phyloP scores from a whole-genome alignment of 192 early-diverging fungal genomes.

The Phlyctochytrium bullatum region DNA sequence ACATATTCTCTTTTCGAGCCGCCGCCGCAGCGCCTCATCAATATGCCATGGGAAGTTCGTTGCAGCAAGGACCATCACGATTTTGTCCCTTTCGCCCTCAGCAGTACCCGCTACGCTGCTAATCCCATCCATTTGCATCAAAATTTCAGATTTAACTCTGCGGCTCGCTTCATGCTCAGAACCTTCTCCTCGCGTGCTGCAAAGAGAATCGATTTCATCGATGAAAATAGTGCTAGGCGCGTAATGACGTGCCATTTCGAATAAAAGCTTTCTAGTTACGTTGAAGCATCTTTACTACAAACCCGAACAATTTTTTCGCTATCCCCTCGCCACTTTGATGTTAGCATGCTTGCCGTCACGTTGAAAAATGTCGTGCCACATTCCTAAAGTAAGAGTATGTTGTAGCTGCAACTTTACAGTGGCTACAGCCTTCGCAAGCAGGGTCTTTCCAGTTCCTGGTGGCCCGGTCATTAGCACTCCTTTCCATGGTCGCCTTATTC shows the following conservation, averaged over 20 bases:
- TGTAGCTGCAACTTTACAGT: slow-evolving; percentile 41
- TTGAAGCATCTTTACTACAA: background rate
- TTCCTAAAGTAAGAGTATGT: slow-evolving; percentile 37
- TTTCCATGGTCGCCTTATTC: slow-evolving; percentile 60
- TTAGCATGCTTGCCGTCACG: slow-evolving; percentile 57
- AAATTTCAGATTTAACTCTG: slow-evolving; percentile 60
- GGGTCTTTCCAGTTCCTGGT: slow-evolving; percentile 63
- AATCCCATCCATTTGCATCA: slow-evolving; percentile 69
- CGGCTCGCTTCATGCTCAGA: slow-evolving; percentile 53
- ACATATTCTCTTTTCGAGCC: slow-evolving; percentile 65
- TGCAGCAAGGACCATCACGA: slow-evolving; percentile 65
- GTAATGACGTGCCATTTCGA: slow-evolving; percentile 61
- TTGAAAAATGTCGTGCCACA: slow-evolving; percentile 68
- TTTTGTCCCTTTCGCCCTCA: slow-evolving; percentile 42
- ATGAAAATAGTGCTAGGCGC: slow-evolving; percentile 66
- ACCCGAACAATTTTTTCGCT: slow-evolving; percentile 62
- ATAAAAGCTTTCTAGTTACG: slow-evolving; percentile 44
- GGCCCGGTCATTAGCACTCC: slow-evolving; percentile 65
- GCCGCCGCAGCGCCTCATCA: slow-evolving; percentile 59
- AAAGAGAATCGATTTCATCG: slow-evolving; percentile 63
- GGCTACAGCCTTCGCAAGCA: slow-evolving; percentile 63
- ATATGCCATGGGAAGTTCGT: slow-evolving; percentile 76
- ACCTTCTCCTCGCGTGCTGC: slow-evolving; percentile 47
- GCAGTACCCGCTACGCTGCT: slow-evolving; percentile 31
- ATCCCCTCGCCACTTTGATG: slow-evolving; percentile 64